Base-by-base conservation (phyloP, 495 filamentous ascomycete species). In the Tuber brumale region DNA sequence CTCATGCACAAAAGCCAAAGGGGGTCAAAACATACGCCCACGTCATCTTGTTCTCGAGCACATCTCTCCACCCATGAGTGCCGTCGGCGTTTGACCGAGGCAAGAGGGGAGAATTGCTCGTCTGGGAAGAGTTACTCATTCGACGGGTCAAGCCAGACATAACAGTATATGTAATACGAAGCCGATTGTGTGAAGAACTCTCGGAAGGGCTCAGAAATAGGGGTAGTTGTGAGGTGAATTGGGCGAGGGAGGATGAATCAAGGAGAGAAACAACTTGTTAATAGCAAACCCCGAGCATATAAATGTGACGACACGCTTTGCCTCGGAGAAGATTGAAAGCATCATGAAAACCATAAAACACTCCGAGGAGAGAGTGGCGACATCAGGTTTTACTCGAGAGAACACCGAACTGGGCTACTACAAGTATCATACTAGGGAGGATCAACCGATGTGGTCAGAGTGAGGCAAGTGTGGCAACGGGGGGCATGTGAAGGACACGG, bases 31-130 rank as follows among this genome's bases (percentile, higher is more conserved):
- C 81, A 76, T 43, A 82, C 81, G 80, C 80, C 81, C 81, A 82
- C n/a, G 81, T 82, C 80, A 82, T 82, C 66, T 82, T 82, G 21
- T 82, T 82, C 70, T 82, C 80, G 7, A 82, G 75, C 35, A 82
- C 75, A 75, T 82, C 79, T 57, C 74, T 79, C 81, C 81, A 82
- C 31, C 78, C 78, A 73, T 71, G 78, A 44, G 76, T 57, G 9
- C 77, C 77, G 0, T 79, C 78, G 71, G 70, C 44, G 19, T 77
- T 75, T 19, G 42, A 70, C 18, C 73, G 78, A 21, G 78, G 73
- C 14, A 80, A 44, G 42, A 80, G 78, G 39, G 78, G 78, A 3
- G 78, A 76, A 43, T 72, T 70, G 27, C 79, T 77, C 18, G 69
- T 61, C 9, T 79, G 76, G 23, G 76, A 78, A 19, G 75, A 66